Evolutionary conservation across 2,329 filamentous ascomycete species (phyloP), one percentile per base, ranked within the genome.

Genomic region (Lachnellula willkommii): DNA sequence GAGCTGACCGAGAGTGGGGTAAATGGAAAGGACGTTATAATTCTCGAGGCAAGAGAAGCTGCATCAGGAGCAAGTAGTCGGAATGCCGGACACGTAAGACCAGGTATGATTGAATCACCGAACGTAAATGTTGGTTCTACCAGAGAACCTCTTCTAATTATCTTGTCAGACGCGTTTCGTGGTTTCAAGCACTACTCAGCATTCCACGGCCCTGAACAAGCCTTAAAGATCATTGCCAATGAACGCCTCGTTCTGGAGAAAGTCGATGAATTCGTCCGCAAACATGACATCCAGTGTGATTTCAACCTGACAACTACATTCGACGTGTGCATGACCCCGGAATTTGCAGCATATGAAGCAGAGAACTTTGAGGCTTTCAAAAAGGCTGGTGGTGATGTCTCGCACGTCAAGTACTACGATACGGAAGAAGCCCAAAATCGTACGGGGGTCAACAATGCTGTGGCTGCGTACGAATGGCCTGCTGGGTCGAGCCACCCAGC

Each of bases 401-500:
- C 72, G 6, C 72, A 75, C 53, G 68, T 77, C 51, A 69, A 66
- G 42, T 69, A 71, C 54, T 73, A 72, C 53, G 62, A 71, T 35
- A 73, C 71, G 17, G 65, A 72, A n/a, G 72, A 75, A 47, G 74
- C 75, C 3, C 63, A 61, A 47, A 46, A 47, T 7, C 69, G 65
- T 53, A 77, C 75, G 0, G 67, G 72, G 28, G 68, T 78, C 5
- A 50, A 63, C 3, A 65, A 64, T 2, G 72, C 73, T 0, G 53
- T 77, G 11, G 70, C 73, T n/a, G 77, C 76, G 7, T 79, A 79
- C 56, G 76, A 78, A 59, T 79, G 77, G 77, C 74, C 76, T 4
- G 77, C 75, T 14, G 77, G 74, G 3, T 77, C 75, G 3, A 74
- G 69, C 36, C 77, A 79, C 62, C 76, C 77, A 3, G 76, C 76